These are phyloP conservation scores for Ascochyta koolunga DNA, from an alignment of 2,329 filamentous ascomycete species.

Conservation along the genomic window DNA sequence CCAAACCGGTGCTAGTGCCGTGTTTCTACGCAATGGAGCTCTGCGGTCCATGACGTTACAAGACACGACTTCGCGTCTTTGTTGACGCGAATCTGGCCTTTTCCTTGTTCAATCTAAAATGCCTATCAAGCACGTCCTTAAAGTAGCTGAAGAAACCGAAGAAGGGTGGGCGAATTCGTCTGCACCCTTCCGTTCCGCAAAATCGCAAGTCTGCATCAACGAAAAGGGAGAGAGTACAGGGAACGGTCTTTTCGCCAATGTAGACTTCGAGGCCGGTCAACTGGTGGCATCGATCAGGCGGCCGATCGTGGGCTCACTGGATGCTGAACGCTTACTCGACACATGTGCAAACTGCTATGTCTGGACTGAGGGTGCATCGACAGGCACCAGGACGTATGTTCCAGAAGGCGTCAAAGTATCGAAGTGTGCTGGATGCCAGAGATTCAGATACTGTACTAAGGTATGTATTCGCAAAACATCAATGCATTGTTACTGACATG, in stretches of 20 bases:
- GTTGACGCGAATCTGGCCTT: constrained; percentile 6
- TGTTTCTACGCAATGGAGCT: constrained; percentile 8
- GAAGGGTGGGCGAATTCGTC: constrained; percentile 14
- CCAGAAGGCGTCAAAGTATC: constrained; percentile 51
- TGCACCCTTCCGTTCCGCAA: constrained; percentile 29
- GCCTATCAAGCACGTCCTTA: constrained; percentile 15
- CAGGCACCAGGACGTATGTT: constrained; percentile 42
- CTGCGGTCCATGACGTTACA: constrained; percentile 15
- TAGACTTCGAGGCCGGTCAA: constrained; percentile 56
- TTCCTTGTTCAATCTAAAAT: background rate
- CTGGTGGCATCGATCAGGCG: constrained; percentile 57
- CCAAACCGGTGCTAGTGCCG: background rate
- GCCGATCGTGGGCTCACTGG: constrained; percentile 62
- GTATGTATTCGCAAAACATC: constrained; percentile 43
- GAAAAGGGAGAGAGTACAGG: constrained; percentile 46
- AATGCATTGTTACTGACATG: constrained; percentile 6
- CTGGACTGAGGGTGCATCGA: constrained; percentile 44
- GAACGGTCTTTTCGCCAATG: constrained; percentile 61
- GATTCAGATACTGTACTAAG: constrained; percentile 66
- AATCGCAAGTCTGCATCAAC: constrained; percentile 29
- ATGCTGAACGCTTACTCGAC: constrained; percentile 57
- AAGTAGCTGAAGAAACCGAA: constrained; percentile 13
- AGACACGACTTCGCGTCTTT: background rate
- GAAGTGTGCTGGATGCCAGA: constrained; percentile 63
- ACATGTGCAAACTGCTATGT: constrained; percentile 65